Conservation (phyloP, 768 basidiomycete genomes). For the Pulveroboletus sp. region DNA sequence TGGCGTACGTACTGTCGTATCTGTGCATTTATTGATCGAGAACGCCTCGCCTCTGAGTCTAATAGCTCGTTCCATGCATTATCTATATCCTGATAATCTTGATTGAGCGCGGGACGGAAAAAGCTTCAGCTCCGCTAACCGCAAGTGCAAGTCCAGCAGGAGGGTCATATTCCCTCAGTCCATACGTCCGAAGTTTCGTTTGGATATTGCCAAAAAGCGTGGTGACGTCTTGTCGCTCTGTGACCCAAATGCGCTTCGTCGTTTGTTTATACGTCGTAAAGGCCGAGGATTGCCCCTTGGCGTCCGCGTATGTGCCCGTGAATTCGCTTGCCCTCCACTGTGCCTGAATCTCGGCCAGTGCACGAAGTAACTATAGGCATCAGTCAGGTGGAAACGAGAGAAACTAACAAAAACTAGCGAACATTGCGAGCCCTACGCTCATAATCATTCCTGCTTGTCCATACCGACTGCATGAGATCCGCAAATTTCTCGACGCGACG, state of each 20-base stretch:
- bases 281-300: conserved; percentile 65
- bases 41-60: conserved; percentile 68
- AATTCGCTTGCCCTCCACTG: conserved; percentile 67
- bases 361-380: conserved; percentile 51
- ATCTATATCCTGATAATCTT: conserved; percentile 58
- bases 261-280: conserved; percentile 83
- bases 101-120: conserved; percentile 7
- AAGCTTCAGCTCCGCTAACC: conserved; percentile 31
- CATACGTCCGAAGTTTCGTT: conserved; percentile 90
- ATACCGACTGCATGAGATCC: conserved; percentile 90
- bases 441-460: conserved; percentile 86
- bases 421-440: conserved; percentile 79
- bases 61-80: conserved; percentile 70
- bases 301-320: conserved; percentile 73
- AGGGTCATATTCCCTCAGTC: conserved; percentile 79
- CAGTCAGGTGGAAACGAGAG: conserved; percentile 3
- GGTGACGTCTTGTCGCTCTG: conserved; percentile 82
- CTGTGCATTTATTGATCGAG: conserved; percentile 80
- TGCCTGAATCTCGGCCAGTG: conserved; percentile 61
- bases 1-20: conserved; percentile 70
- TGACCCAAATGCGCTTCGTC: conserved; percentile 82
- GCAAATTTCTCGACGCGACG: conserved; percentile 94
- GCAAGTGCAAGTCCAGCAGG: conserved; percentile 60
- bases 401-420: conserved; percentile 17
- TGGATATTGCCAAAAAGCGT: conserved; percentile 90